Evolutionary conservation across 164 flowering plant species (phyloP), one percentile per base, ranked within the genome.

Genomic region (Nelumbo lutea): DNA sequence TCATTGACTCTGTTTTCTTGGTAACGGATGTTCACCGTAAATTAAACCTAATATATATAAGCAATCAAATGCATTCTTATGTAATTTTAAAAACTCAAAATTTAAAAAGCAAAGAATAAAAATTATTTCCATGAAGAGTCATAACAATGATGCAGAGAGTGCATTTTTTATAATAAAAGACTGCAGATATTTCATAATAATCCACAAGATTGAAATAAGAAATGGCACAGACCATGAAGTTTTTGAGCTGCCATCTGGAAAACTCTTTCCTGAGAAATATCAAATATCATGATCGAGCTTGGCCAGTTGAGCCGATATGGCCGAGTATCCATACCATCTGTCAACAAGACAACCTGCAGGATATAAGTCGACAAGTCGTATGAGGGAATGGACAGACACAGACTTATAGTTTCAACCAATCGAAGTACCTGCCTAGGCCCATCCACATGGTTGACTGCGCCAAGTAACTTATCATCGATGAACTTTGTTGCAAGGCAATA

Each of bases 301-400:
- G 97, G 97, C 96, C 97, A 91, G 13, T 68, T 82, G 72, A 94
- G 86, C 78, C 97, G 79, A 68, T 91, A 91, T 3, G 96, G 88
- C 46, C 98, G 84, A 68, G 96, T 85, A 69, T 94, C 98, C 91
- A 91, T 90, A 38, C 98, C 98, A 84, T 94, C 97, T 76, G 95
- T 85, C 42, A 94, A 79, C 75, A 94, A 73, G 80, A 94, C 93
- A 83, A 90, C 85, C 98, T 91, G 81, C 79, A 82, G 11, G 39
- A 67, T 62, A 68, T 70, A 63, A 77, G 73, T 59, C 50, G 50
- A 73, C 61, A 59, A 11, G 65, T 68, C 39, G 15, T 61, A 45
- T 46, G 47, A 43, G 53, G 57, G 62, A 40, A 51, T 8, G 41
- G 3, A 42, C 44, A 69, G 61, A 53, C n/a, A 1, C 40, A 68